These are phyloP conservation scores for Penicillium alfredii DNA, from an alignment of 495 filamentous ascomycete genomes.

Conservation along the genomic window DNA sequence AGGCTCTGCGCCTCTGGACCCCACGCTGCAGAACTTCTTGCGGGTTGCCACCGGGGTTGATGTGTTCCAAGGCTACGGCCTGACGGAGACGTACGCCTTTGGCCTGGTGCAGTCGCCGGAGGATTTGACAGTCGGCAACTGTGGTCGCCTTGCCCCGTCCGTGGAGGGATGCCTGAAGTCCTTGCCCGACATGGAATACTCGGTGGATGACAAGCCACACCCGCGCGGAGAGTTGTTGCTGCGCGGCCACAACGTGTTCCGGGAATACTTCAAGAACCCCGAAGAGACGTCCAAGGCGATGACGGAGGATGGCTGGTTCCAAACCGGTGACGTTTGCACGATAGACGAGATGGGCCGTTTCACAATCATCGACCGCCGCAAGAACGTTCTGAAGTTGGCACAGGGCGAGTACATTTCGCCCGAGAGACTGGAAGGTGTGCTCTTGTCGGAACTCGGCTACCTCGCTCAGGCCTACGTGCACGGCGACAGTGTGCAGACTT, in stretches of 20 bases:
- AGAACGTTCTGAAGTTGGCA: conserved; percentile 96
- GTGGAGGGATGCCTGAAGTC: conserved; percentile 78
- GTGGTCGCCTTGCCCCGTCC: conserved; percentile 60
- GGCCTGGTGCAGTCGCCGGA: conserved; percentile 58
- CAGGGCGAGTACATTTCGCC: conserved; percentile 98
- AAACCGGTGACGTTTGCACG: conserved; percentile 82
- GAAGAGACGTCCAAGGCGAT: conserved; percentile 80
- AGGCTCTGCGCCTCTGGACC: conserved; percentile 87
- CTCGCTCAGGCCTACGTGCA: conserved; percentile 82
- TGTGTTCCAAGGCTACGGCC: conserved; percentile 85
- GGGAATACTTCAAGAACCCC: conserved; percentile 80
- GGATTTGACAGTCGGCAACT: conserved; percentile 76
- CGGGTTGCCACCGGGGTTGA: conserved; percentile 73
- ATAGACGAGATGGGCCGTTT: conserved; percentile 84
- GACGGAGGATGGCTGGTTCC: conserved; percentile 91
- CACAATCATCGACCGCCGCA: conserved; percentile 89
- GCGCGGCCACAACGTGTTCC: conserved; percentile 71
- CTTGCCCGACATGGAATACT: conserved; percentile 94
- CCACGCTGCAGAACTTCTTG: conserved; percentile 80
- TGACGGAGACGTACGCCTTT: conserved; percentile 92
- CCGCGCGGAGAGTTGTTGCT: conserved; percentile 88
- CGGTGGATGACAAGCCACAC: conserved; percentile 81
- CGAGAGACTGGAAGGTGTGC: conserved; percentile 92
- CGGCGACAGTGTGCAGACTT: conserved; percentile 78
- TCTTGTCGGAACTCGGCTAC: conserved; percentile 70